Conservation (phyloP, 257 asterid species). For the Plantago ovata region DNA sequence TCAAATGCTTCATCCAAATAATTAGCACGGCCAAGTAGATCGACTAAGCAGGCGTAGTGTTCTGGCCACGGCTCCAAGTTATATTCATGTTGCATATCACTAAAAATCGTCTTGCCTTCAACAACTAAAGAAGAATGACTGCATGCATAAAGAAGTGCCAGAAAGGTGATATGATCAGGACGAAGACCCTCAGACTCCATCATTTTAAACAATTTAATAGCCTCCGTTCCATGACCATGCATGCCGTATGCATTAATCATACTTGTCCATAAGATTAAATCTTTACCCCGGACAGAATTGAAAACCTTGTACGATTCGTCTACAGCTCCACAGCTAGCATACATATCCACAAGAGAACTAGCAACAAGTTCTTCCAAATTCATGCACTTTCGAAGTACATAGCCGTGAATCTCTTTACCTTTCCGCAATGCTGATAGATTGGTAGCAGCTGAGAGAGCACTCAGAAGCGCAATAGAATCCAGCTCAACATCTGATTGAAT, state of each 20-base stretch:
- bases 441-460: conserved; percentile 60
- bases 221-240: conserved; percentile 67
- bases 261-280: conserved; percentile 63
- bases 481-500: conserved; percentile 44
- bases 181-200: conserved; percentile 44
- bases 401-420: conserved; percentile 81
- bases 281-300: conserved; percentile 30
- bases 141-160: conserved; percentile 70
- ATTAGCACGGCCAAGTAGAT: conserved; percentile 86
- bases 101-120: conserved; percentile 52
- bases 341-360: conserved; percentile 72
- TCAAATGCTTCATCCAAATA: conserved; percentile 61
- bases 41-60: conserved; percentile 79
- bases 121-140: conserved; percentile 78
- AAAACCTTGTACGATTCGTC: conserved; percentile 53
- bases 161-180: conserved; percentile 66
- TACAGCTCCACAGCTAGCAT: conserved; percentile 71
- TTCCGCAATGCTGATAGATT: conserved; percentile 55
- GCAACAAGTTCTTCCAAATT: conserved; percentile 45
- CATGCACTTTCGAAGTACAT: conserved; percentile 48
- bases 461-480: conserved; percentile 53
- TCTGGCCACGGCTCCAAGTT: conserved; percentile 79
- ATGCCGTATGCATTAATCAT: conserved; percentile 75
- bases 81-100: conserved; percentile 47
- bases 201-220: conserved; percentile 40